Conservation (phyloP, 2,329 filamentous ascomycete species). For the Ceratocystis alfenasii region DNA sequence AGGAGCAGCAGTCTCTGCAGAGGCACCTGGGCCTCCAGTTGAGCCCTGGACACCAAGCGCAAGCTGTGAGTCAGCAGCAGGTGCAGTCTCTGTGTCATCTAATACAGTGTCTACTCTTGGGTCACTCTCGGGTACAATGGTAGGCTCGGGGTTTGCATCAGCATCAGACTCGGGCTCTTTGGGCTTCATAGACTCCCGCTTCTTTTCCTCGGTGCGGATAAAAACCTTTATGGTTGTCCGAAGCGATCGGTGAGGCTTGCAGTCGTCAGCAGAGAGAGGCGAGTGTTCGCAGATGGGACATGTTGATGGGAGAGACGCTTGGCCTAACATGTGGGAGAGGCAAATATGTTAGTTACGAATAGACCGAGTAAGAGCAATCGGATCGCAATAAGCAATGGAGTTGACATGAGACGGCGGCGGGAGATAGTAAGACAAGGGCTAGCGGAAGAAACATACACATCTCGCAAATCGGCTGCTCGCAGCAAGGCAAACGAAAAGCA, state of each 20-base stretch:
- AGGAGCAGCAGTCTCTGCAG: slow-evolving; percentile 14
- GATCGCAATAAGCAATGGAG: no score
- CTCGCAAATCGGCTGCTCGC: slow-evolving; percentile 89
- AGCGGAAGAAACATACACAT: slow-evolving; percentile 49
- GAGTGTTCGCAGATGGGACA: slow-evolving; percentile 92
- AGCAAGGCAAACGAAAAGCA: slow-evolving; percentile 83
- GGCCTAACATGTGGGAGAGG: slow-evolving; percentile 41
- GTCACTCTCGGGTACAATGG: slow-evolving; percentile 24
- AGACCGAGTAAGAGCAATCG: no score
- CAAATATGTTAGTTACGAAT: slow-evolving; percentile 10
- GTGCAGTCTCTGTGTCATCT: slow-evolving; percentile 9
- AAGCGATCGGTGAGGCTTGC: slow-evolving; percentile 79
- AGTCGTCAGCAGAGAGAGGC: slow-evolving; percentile 73
- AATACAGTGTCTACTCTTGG: slow-evolving; percentile 11
- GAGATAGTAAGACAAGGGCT: slow-evolving; percentile 16
- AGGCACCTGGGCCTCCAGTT: background rate
- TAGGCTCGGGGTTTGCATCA: slow-evolving; percentile 20
- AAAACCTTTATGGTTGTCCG: slow-evolving; percentile 88
- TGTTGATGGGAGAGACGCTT: slow-evolving; percentile 59
- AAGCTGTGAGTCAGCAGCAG: background rate
- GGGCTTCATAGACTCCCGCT: slow-evolving; percentile 54
- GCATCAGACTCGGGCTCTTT: slow-evolving; percentile 32
- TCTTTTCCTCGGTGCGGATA: slow-evolving; percentile 81
- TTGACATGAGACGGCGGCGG: slow-evolving; percentile 13
- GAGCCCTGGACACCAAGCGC: background rate